Percentiles rank a stretch among this genome's conserved stretches.
Conservation (phyloP, 352 stramenopile genomes). For the Peronospora destructor region DNA sequence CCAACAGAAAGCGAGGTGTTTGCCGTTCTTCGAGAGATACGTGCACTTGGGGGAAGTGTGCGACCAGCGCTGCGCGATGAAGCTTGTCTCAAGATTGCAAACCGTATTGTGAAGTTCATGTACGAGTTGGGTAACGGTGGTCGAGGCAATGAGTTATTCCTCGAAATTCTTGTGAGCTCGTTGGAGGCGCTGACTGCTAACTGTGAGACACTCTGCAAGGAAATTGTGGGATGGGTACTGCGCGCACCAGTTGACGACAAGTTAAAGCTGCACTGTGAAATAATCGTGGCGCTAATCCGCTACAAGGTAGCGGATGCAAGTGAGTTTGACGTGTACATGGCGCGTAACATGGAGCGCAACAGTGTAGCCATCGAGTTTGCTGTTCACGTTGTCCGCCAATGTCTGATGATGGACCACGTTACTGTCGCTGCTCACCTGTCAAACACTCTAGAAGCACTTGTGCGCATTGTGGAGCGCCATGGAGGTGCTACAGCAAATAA, state of each 20-base stretch:
- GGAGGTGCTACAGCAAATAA: constrained; percentile 65
- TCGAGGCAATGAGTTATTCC: constrained; percentile 87
- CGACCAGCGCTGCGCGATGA: constrained; percentile 82
- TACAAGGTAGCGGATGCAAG: constrained; percentile 90
- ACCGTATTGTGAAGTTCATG: constrained; percentile 96
- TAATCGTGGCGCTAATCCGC: constrained; percentile 92
- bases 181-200: constrained; percentile 90
- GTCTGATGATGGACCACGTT: constrained; percentile 91
- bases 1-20: constrained; percentile 81
- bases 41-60: constrained; percentile 63
- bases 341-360: constrained; percentile 92
- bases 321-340: constrained; percentile 94
- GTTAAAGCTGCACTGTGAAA: constrained; percentile 93
- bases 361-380: constrained; percentile 94
- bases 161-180: constrained; percentile 93
- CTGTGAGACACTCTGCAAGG: constrained; percentile 90
- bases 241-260: constrained; percentile 92
- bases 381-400: constrained; percentile 91
- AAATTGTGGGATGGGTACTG: constrained; percentile 92
- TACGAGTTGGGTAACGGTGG: constrained; percentile 88
- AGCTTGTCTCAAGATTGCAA: constrained; percentile 92
- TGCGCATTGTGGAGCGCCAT: constrained; percentile 78
- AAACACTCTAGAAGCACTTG: constrained; percentile 90
- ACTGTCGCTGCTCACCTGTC: constrained; percentile 85
- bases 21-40: constrained; percentile 70